Conservation (phyloP, 345 rosid species). For the Nasturtium officinale region DNA sequence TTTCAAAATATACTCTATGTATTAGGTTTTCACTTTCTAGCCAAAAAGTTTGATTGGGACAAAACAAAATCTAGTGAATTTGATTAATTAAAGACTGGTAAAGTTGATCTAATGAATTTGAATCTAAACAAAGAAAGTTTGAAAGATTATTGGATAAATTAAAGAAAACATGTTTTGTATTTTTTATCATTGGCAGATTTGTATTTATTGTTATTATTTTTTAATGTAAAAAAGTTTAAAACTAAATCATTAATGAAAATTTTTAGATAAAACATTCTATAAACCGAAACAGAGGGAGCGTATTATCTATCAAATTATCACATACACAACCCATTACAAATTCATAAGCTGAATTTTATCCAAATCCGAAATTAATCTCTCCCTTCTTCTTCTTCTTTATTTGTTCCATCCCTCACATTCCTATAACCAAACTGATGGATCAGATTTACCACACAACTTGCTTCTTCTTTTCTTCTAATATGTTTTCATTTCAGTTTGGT, state of each 20-base stretch:
- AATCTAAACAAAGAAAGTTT: neutral
- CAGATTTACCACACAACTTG: conserved; percentile 12
- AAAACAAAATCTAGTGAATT: too few relatives aligned
- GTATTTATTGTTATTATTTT: neutral
- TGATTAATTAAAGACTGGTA: neutral
- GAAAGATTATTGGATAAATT: neutral
- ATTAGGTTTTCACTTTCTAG: neutral
- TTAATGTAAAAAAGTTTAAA: neutral
- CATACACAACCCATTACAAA: conserved; percentile 24
- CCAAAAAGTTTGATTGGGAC: neutral
- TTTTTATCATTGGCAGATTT: neutral
- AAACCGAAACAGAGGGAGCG: neutral
- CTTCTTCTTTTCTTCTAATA: neutral
- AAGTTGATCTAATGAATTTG: neutral
- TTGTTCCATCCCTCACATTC: conserved; percentile 76
- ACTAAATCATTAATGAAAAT: neutral
- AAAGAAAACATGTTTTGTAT: neutral
- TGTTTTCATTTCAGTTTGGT: neutral
- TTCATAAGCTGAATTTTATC: conserved; percentile 3
- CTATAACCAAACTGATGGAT: conserved; percentile 44
- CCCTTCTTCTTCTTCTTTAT: conserved; percentile 66
- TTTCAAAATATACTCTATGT: too few relatives aligned
- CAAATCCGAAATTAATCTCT: conserved; percentile 38
- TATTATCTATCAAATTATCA: neutral
- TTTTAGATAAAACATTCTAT: neutral